A percentile compares a stretch with the other conserved stretches of the same genome.
These are phyloP conservation scores for Gorgonomyces haynaldii DNA, from an alignment of 192 early-diverging fungal genomes.

Conservation along the genomic window DNA sequence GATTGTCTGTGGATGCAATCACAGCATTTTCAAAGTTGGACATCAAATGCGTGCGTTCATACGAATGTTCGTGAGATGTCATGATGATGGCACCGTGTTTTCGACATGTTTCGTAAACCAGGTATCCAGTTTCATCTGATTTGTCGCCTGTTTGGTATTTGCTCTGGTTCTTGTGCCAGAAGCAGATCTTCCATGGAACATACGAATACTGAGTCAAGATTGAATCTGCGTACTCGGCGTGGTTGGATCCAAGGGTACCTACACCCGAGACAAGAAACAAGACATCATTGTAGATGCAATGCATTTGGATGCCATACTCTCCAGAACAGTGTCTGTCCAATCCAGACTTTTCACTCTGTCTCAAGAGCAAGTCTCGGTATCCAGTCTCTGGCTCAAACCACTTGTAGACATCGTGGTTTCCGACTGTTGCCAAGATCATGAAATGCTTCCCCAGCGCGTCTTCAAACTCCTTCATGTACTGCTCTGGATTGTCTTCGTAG, in stretches of 20 bases:
- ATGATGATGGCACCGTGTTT: slow-evolving; percentile 22
- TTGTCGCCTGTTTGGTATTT: slow-evolving; percentile 25
- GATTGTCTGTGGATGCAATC: slow-evolving; percentile 6
- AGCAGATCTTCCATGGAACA: slow-evolving; percentile 23
- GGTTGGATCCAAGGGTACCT: slow-evolving; percentile 19
- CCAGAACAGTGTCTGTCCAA: slow-evolving; percentile 15
- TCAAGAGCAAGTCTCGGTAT: slow-evolving; percentile 14
- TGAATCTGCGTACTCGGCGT: slow-evolving; percentile 14
- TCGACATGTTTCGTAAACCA: slow-evolving; percentile 22
- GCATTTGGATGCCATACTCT: slow-evolving; percentile 21
- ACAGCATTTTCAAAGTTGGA: slow-evolving; percentile 13
- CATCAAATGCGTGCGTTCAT: slow-evolving; percentile 21
- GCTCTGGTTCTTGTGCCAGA: slow-evolving; percentile 33
- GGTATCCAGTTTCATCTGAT: slow-evolving; percentile 24
- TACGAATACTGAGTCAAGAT: slow-evolving; percentile 9
- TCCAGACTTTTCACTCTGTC: slow-evolving; percentile 1
- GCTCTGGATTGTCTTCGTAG: slow-evolving; percentile 22
- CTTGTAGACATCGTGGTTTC: slow-evolving; percentile 26
- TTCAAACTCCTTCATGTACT: slow-evolving; percentile 15
- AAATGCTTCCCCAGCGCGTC: slow-evolving; percentile 10
- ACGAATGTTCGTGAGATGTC: slow-evolving; percentile 27
- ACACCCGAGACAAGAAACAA: slow-evolving; percentile 22
- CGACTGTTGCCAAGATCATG: slow-evolving; percentile 16
- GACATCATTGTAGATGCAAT: slow-evolving; percentile 17
- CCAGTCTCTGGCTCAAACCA: slow-evolving; percentile 17